A percentile compares a stretch with the other conserved stretches of the same genome.
These are phyloP conservation scores for Pachyrhizus erosus DNA, from an alignment of 306 rosid genomes.

Conservation along the genomic window DNA sequence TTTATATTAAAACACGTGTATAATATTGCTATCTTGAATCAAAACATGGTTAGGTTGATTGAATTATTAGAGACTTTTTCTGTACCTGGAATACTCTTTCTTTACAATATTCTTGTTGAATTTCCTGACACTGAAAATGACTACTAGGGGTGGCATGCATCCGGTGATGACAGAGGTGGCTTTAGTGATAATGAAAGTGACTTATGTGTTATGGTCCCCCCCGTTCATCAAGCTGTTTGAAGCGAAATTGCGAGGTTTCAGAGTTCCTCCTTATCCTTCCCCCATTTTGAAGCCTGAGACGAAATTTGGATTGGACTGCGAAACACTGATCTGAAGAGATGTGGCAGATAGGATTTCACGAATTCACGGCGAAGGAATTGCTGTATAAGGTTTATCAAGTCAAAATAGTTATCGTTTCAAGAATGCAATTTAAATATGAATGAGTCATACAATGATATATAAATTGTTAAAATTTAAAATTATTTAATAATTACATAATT, in stretches of 20 bases:
- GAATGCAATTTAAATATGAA: too few relatives aligned
- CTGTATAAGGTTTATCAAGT: too few relatives aligned
- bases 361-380: neutral
- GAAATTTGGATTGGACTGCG: neutral
- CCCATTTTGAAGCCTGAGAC: neutral
- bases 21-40: too few relatives aligned
- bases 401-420: too few relatives aligned
- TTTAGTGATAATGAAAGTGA: constrained; percentile 18
- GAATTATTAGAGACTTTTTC: too few relatives aligned
- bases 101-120: neutral
- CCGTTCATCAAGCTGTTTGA: neutral
- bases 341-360: neutral
- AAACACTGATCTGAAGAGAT: neutral
- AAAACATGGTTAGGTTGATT: too few relatives aligned
- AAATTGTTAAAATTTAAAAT: too few relatives aligned
- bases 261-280: neutral
- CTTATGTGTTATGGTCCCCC: constrained; percentile 21
- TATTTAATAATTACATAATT: too few relatives aligned
- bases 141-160: neutral
- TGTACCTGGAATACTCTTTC: neutral
- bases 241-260: neutral
- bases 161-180: neutral
- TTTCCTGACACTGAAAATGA: neutral
- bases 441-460: too few relatives aligned
- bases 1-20: too few relatives aligned